A percentile compares a stretch with the other conserved stretches of the same genome.
phyloP scores from a whole-genome alignment of 169 alveolate genomes.

The Eimeria falciformis region DNA sequence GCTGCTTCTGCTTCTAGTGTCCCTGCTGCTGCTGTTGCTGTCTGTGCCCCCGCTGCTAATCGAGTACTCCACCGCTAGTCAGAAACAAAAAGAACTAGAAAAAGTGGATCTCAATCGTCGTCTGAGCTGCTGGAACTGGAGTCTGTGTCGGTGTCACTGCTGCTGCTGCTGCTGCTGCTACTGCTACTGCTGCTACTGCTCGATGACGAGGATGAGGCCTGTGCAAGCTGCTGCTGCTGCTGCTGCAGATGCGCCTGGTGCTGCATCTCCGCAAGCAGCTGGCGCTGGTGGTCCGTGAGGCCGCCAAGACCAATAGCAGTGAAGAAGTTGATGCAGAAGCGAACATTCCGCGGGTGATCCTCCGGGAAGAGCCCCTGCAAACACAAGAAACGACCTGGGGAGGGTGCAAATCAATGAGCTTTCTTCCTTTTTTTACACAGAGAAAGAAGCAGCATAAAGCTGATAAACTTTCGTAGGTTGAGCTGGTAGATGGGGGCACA shows the following conservation, averaged over 20 bases:
- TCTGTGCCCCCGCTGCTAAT: neutral
- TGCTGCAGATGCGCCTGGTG: slow-evolving; percentile 62
- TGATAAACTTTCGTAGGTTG: no score
- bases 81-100: neutral
- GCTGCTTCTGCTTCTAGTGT: neutral
- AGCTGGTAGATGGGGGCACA: slow-evolving; percentile 10
- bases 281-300: slow-evolving; percentile 95
- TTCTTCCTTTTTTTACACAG: no score
- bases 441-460: neutral
- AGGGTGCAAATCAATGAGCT: neutral
- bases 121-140: slow-evolving; percentile 18
- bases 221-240: slow-evolving; percentile 15
- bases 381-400: slow-evolving; percentile 82
- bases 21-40: slow-evolving; percentile 24
- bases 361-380: slow-evolving; percentile 95
- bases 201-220: neutral
- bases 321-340: slow-evolving; percentile 98
- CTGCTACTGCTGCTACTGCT: slow-evolving; percentile 59
- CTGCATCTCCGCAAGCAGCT: slow-evolving; percentile 82
- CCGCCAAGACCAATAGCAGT: slow-evolving; percentile 98
- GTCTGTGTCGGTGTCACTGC: slow-evolving; percentile 10
- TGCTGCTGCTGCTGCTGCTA: slow-evolving; percentile 38
- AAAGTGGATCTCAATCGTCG: neutral
- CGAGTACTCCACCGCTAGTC: no score
- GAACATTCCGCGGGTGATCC: slow-evolving; percentile 95